These are phyloP conservation scores for Ilex asprella DNA, from an alignment of 257 asterid genomes.

Conservation along the genomic window DNA sequence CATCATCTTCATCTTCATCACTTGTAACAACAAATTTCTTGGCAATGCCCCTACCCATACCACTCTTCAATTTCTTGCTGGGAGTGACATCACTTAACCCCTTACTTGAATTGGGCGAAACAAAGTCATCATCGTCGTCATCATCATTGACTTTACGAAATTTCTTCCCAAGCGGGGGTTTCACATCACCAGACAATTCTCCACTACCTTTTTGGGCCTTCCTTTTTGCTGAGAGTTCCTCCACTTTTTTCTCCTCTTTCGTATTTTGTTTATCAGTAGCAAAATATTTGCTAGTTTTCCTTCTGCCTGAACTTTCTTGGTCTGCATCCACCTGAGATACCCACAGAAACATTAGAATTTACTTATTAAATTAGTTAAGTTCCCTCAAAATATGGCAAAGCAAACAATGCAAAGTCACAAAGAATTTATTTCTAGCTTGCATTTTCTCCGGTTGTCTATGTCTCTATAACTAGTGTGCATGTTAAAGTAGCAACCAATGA, in stretches of 20 bases:
- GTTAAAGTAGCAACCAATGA: too few species aligned
- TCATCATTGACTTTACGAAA: conserved; percentile 59
- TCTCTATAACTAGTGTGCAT: background rate
- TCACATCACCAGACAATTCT: conserved; percentile 28
- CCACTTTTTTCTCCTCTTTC: conserved; percentile 50
- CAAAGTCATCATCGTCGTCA: conserved; percentile 72
- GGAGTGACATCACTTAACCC: conserved; percentile 40
- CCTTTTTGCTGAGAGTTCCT: conserved; percentile 49
- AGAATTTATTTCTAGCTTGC: background rate
- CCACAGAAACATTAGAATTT: too few species aligned
- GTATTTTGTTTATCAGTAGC: conserved; percentile 36
- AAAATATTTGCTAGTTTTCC: conserved; percentile 94
- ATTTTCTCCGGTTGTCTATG: background rate
- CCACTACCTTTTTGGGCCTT: conserved; percentile 36
- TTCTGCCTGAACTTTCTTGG: conserved; percentile 62
- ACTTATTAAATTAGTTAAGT: too few species aligned
- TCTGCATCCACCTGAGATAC: conserved; percentile 41
- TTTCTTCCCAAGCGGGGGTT: conserved; percentile 52
- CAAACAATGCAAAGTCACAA: too few species aligned
- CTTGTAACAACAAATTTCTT: conserved; percentile 20
- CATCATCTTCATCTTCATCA: conserved; percentile 23
- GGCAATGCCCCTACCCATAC: conserved; percentile 58
- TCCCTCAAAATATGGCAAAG: too few species aligned
- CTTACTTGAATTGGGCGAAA: conserved; percentile 41
- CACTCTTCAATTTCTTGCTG: conserved; percentile 61